Evolutionary conservation across 2,329 filamentous ascomycete genomes (phyloP), one percentile per base, ranked within the genome.

Genomic region (Fusarium austroafricanum): DNA sequence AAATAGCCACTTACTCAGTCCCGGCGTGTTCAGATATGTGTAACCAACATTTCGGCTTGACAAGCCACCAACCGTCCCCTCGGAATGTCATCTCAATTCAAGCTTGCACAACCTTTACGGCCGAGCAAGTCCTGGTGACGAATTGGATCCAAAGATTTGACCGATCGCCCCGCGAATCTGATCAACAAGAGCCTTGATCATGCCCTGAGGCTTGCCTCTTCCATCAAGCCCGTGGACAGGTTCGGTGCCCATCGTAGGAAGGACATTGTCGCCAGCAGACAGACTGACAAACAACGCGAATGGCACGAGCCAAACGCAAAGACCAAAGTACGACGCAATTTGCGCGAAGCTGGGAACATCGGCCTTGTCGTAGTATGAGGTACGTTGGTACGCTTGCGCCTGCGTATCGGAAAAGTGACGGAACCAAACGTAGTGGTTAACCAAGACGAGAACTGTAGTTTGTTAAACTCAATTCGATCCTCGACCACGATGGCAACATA

Each of bases 371-470:
- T 91, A 90, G 76, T 87, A 85, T 54, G 88, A 86, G 5, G 85
- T 83, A 73, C 86, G 83, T 56, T 85, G 80, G 79, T 90, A 88
- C 5, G 88, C 83, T 54, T 79, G 80, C 46, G 86, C 79, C 67
- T 90, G 86, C 55, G 86, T 83, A 55, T 84, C 80, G 61, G 92
- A 95, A 79, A 99, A 99, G 81, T 98, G 90, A 57, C 88, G 88
- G 84, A 99, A 98, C 95, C 96, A 99, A 50, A 97, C 84, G 80
- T 93, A 97, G 79, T 99, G 96, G 79, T 99, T 97, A 35, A 91
- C 73, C 3, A 97, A 84, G 12, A 99, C 96, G 33, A 98, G 86
- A 4, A 88, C 89, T 93, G 60, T 21, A n/a, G 10, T 15, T 15
- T 21, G 49, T 73, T 63, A 73, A 29, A 4, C 35, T 1, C 47